Conservation (phyloP, 2,329 filamentous ascomycete species). For the Cladophialophora bantiana region DNA sequence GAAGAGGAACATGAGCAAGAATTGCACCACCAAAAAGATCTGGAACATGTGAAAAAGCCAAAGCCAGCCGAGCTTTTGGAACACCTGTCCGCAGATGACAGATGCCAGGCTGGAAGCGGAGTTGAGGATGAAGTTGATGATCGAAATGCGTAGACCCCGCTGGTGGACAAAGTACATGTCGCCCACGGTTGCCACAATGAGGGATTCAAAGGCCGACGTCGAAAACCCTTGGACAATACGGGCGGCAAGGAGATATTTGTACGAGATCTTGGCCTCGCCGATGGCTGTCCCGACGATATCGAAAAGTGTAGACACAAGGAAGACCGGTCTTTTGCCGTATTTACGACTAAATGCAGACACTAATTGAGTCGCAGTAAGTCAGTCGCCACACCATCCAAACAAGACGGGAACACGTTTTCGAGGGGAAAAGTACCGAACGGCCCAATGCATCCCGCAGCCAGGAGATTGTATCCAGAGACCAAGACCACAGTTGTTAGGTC, state of each 20-base stretch:
- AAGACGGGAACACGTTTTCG: background rate
- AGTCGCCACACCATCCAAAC: background rate
- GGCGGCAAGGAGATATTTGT: slow-evolving; percentile 38
- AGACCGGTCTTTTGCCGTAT: slow-evolving; percentile 48
- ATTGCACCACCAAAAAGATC: slow-evolving; percentile 42
- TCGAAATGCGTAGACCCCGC: slow-evolving; percentile 36
- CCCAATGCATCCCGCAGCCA: slow-evolving; percentile 38
- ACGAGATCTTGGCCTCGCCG: slow-evolving; percentile 35
- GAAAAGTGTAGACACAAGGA: slow-evolving; percentile 39
- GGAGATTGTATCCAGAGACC: slow-evolving; percentile 38
- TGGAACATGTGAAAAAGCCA: slow-evolving; percentile 43
- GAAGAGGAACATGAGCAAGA: slow-evolving; percentile 43
- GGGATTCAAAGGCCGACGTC: slow-evolving; percentile 57
- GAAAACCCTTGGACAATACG: slow-evolving; percentile 47
- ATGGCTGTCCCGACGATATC: slow-evolving; percentile 38
- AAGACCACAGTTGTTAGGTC: slow-evolving; percentile 34
- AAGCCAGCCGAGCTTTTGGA: slow-evolving; percentile 38
- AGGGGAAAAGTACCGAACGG: slow-evolving; percentile 31
- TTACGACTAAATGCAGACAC: slow-evolving; percentile 52
- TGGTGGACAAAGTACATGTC: slow-evolving; percentile 50
- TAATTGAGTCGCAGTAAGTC: slow-evolving; percentile 7
- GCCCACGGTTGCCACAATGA: slow-evolving; percentile 56
- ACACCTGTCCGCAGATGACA: slow-evolving; percentile 43
- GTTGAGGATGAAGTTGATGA: slow-evolving; percentile 41
- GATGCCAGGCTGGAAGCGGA: slow-evolving; percentile 47